These are phyloP conservation scores for Ophiocordyceps camponoti-saundersi DNA, from an alignment of 2,329 filamentous ascomycete genomes.

Conservation along the genomic window DNA sequence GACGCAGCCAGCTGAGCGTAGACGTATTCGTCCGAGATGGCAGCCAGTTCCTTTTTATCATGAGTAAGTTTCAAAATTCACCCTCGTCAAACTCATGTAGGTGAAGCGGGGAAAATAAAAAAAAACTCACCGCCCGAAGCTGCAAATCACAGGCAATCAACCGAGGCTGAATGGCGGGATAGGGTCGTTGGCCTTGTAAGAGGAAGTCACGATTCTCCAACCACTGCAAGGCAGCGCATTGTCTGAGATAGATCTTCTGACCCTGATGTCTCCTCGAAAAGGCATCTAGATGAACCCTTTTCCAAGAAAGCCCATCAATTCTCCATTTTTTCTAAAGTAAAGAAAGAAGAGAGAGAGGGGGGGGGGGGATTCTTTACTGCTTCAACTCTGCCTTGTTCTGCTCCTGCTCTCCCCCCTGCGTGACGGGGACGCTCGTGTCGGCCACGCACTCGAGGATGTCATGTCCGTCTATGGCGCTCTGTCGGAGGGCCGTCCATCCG, in stretches of 20 bases:
- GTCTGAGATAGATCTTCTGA: constrained; percentile 47
- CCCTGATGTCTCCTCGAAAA: constrained; percentile 44
- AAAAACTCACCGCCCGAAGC: constrained; percentile 28
- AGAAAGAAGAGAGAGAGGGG: constrained; percentile 1
- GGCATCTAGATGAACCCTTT: constrained; percentile 40
- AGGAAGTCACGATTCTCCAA: constrained; percentile 34
- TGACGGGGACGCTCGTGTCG: constrained; percentile 39
- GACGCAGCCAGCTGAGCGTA: constrained; percentile 36
- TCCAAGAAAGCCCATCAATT: too few species aligned
- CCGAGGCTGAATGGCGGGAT: constrained; percentile 26
- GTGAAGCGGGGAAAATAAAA: constrained; percentile 11
- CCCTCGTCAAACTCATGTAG: too few species aligned
- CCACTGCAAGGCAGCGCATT: constrained; percentile 43
- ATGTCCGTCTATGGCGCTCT: constrained; percentile 45
- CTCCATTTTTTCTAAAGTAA: too few species aligned
- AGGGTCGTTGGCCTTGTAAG: constrained; percentile 32
- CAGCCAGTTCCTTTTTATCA: constrained; percentile 31
- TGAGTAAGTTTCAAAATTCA: too few species aligned
- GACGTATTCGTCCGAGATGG: constrained; percentile 40
- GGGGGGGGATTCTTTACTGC: constrained; percentile 26
- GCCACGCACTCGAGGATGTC: constrained; percentile 48
- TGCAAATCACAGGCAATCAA: constrained; percentile 38
- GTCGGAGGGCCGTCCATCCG: constrained; percentile 43
- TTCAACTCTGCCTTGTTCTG: constrained; percentile 45
- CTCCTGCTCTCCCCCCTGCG: constrained; percentile 36